Base-by-base conservation (phyloP, 2,329 filamentous ascomycete species). In the Botrytis byssoidea region DNA sequence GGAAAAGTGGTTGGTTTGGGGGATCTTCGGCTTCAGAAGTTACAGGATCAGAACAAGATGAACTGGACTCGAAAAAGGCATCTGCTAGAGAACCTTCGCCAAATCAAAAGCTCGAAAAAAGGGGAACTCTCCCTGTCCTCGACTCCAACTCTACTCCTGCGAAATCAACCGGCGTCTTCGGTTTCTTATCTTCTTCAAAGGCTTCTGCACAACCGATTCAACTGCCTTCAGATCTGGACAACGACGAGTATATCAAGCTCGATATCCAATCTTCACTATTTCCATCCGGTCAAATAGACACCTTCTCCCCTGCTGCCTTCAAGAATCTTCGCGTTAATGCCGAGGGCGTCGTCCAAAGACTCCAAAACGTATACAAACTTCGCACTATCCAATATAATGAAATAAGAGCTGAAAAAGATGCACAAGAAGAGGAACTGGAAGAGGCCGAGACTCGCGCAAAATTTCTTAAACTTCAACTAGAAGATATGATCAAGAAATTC, bases 261-360 rank as follows among this genome's bases (percentile, higher is more conserved):
- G 85, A 90, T 78, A 84, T 91, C 57, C 85, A 87, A 46, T 80
- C 85, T 1, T 85, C 86, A 0, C 84, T 91, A 20, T 89, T 87
- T 74, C 87, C 88, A 0, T 75, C 81, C 1, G 82, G 83, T 3
- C 83, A 85, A 20, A 81, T 83, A 55, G 86, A 89, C 59, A 79
- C 86, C 1, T 89, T 89, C 79, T 89, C 88, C 1, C 88, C 88
- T 0, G 84, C 87, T 0, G 86, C 87, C 16, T 91, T 86, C 81
- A 89, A 89, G 79, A 90, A 88, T 78, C 83, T 90, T n/a, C 87
- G 88, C 74, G 81, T 83, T 75, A 89, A 88, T 73, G 89, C 90
- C 4, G 82, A 83, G 7, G 86, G 87, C 6, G 81, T 91, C 7
- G 80, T 91, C 37, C 83, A 82, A 35, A 86, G 84, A 78, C 86